These are phyloP conservation scores for Echinosophora koreensis DNA, from an alignment of 306 rosid genomes.

Conservation along the genomic window DNA sequence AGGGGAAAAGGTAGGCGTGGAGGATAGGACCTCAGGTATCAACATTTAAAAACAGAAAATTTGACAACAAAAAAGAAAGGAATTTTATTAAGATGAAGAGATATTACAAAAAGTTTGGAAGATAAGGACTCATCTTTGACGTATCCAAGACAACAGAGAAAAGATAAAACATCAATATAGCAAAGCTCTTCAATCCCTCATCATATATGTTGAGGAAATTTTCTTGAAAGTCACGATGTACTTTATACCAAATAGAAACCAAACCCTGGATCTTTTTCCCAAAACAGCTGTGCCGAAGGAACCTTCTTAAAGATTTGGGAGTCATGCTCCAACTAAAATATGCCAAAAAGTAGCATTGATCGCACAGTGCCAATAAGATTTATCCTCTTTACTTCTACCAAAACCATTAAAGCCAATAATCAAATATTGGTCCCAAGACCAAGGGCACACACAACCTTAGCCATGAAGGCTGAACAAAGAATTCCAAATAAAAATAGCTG, in stretches of 20 bases:
- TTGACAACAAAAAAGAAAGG: not conserved
- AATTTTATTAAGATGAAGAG: not conserved
- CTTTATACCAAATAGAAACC: conserved; percentile 6
- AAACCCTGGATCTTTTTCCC: not conserved
- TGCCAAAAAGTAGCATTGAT: not conserved
- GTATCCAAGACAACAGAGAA: not conserved
- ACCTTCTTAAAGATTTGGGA: not conserved
- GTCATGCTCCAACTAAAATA: not conserved
- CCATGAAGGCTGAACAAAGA: not conserved
- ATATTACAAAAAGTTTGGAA: not conserved
- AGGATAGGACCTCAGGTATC: not conserved
- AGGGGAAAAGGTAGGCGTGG: conserved; percentile 1
- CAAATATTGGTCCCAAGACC: not conserved
- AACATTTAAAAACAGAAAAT: too few relatives aligned
- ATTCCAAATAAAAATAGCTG: not conserved
- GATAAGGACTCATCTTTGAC: not conserved
- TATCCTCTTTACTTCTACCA: not conserved
- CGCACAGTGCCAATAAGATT: not conserved
- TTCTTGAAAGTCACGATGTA: not conserved
- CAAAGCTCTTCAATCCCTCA: not conserved
- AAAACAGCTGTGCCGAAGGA: not conserved
- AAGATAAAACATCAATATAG: not conserved
- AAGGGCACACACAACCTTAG: not conserved
- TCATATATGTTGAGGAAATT: not conserved
- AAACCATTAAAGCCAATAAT: not conserved